Base-by-base conservation (phyloP, 805 yeast genomes). In the Saccharomycopsis capsularis region DNA sequence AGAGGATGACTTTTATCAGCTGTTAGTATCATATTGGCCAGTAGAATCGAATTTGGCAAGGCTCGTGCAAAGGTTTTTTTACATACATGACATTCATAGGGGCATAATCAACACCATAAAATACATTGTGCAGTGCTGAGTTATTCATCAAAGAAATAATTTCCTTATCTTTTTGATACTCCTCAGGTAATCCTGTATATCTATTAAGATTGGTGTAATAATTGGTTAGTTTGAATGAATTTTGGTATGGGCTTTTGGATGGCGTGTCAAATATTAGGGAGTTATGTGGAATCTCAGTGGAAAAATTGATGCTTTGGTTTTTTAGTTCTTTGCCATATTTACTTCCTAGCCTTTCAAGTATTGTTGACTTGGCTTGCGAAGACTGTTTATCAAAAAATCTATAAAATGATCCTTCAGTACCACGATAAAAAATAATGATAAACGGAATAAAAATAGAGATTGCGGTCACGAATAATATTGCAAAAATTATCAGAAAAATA, bases 61-160 rank as follows among this genome's bases (percentile, higher is more conserved):
- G 23, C n/a, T 22, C 19, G 39, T 22, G 25, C 21, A 7, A 25
- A 21, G 16, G 7, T 4, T n/a, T n/a, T n/a, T n/a, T 13, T 25
- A 44, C 54, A 42, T 65, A 72, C 58, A 69, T 68, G 1, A 75
- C 77, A 42, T 70, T 66, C 50, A 63, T 60, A 0, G 88, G 88
- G 3, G 84, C 71, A 60, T 82, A 82, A 19, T 76, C 75, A 16
- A 82, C 52, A 0, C 88, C 87, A 55, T 74, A 68, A 52, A 82
- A 77, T 2, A 68, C 65, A 41, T 67, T 64, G 6, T 56, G 56
- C 29, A 70, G 57, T 15, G 56, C 42, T 15, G 59, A 54, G 21
- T 68, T 59, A 9, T 58, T 59, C 74, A 75, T 66, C n/a, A 74
- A 53, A 0, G 56, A 47, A 21, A 59, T 49, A 0, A 75, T 57